Conservation (phyloP, 805 yeast genomes). For the Candida gorgasii region DNA sequence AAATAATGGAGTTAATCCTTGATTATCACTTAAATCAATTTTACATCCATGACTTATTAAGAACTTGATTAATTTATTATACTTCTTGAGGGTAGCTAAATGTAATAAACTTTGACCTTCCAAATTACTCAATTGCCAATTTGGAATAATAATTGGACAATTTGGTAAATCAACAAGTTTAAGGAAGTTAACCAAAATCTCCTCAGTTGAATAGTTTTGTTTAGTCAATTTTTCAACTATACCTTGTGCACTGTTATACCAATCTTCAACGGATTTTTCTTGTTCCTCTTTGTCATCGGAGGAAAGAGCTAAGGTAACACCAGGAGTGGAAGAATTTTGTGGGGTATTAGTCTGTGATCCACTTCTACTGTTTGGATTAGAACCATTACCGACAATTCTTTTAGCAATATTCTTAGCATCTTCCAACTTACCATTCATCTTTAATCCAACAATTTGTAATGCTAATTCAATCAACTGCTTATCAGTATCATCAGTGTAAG, state of each 20-base stretch:
- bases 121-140: conserved; percentile 76
- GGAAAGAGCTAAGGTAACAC: conserved; percentile 8
- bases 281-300: conserved; percentile 1
- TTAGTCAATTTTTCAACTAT: conserved; percentile 50
- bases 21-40: conserved; percentile 70
- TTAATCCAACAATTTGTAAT: conserved; percentile 91
- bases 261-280: conserved; percentile 24
- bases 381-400: conserved; percentile 69
- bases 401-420: conserved; percentile 94
- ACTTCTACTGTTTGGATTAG: conserved; percentile 25
- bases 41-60: conserved; percentile 68
- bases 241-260: conserved; percentile 55
- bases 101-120: conserved; percentile 91
- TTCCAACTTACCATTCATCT: conserved; percentile 94
- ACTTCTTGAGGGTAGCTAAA: conserved; percentile 77
- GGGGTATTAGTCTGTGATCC: conserved; percentile 11
- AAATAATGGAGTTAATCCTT: conserved; percentile 86
- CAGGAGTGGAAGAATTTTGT: conserved; percentile 8
- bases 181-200: conserved; percentile 50
- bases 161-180: conserved; percentile 65
- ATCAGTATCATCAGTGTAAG: conserved; percentile 94
- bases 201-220: conserved; percentile 49
- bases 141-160: conserved; percentile 61
- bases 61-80: conserved; percentile 57
- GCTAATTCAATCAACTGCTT: conserved; percentile 93